A percentile compares a stretch with the other conserved stretches of the same genome.
Conservation (phyloP, 768 basidiomycete genomes). For the Phlebiopsis flavidoalba region DNA sequence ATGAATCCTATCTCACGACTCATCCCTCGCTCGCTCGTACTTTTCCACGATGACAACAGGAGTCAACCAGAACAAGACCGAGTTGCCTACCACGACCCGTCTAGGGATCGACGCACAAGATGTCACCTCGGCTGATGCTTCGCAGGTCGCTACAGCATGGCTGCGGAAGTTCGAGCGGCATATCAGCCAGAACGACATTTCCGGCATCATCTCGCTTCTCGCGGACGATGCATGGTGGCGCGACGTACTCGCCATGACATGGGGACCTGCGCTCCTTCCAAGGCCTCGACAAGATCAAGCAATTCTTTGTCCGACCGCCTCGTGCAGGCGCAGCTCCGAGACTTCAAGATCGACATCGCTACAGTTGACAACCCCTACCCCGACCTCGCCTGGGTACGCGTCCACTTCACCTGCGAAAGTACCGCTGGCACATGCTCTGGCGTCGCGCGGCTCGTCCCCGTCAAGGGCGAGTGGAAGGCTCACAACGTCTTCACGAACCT, state of each 20-base stretch:
- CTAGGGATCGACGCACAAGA: neutral
- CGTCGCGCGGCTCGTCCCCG: constrained; percentile 42
- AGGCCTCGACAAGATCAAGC: constrained; percentile 22
- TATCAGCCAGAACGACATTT: constrained; percentile 8
- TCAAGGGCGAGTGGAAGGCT: constrained; percentile 41
- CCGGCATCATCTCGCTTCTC: constrained; percentile 7
- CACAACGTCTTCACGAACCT: constrained; percentile 45
- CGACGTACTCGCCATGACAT: constrained; percentile 16
- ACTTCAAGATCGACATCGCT: constrained; percentile 15
- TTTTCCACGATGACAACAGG: neutral
- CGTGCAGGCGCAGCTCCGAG: constrained; percentile 10
- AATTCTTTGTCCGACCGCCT: constrained; percentile 25
- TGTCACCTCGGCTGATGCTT: neutral
- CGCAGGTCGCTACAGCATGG: constrained; percentile 16
- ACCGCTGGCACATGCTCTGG: constrained; percentile 34
- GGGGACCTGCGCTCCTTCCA: constrained; percentile 36
- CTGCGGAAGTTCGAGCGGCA: constrained; percentile 16
- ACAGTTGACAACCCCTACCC: constrained; percentile 17
- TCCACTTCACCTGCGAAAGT: constrained; percentile 38
- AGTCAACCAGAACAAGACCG: neutral
- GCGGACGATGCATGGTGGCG: constrained; percentile 12
- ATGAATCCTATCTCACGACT: neutral
- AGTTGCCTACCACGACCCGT: neutral
- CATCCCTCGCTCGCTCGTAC: neutral
- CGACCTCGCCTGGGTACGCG: constrained; percentile 25